Evolutionary conservation across 176 grass and related monocot genomes (phyloP), one percentile per base, ranked within the genome.

Genomic region (Oryza glumipatula): DNA sequence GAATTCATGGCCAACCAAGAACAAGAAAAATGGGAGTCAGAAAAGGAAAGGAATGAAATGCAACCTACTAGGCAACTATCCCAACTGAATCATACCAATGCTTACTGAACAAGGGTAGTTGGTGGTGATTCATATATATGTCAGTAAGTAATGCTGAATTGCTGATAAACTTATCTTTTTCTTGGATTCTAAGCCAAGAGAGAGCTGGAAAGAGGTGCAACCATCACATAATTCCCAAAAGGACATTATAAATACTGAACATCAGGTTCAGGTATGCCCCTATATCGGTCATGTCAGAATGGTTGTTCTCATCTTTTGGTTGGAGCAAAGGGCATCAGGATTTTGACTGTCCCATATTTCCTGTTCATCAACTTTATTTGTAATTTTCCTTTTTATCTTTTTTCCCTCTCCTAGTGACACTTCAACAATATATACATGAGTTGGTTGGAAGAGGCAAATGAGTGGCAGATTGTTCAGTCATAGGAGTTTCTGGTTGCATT

Each of bases 111-210:
- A 87, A 87, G 69, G 14, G 32, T 72, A 39, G 89, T 74, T 68
- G 81, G 76, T 68, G 81, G 76, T 84, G 65, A 65, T 76, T 52
- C 44, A 54, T 32, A 66, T 22, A 43, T 30, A 58, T 17, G 56
- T 61, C 26, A 46, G 60, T 32, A 71, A 70, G 13, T 49, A 46
- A 19, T 49, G 38, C 35, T 46, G 49, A 72, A 46, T 10, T 41
- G 49, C 35, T 26, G 49, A 72, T 77, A 58, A 72, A 56, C 41
- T 26, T 16, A 46, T 41, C 21, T 23, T 41, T 83, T 69, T 38
- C 79, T 82, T 86, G 58, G 58, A 68, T 87, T 87, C 47, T 56
- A 90, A 87, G 84, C 24, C 30, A 90, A 80, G 76, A 47, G 76
- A 47, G 75, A 90, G 58, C 68, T 91, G 77, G 82, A 85, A 85